phyloP scores from a whole-genome alignment of 1,284 basidiomycete species.

The Waitea zeae region DNA sequence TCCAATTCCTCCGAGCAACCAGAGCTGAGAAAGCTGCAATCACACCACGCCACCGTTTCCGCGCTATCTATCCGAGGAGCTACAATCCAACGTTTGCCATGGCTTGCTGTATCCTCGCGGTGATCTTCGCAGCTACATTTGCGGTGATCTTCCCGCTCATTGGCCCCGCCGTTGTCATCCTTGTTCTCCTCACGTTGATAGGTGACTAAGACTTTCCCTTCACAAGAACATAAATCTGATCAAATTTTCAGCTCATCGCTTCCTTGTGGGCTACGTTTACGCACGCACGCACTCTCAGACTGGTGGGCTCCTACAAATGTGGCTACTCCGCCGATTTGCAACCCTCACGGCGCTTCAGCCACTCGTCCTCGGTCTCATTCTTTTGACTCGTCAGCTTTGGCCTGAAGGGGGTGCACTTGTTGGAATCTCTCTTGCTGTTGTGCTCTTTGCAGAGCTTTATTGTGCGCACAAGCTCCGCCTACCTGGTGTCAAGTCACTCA shows the following conservation, averaged over 20 bases:
- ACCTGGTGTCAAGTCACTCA: conserved; percentile 29
- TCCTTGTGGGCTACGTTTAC: conserved; percentile 59
- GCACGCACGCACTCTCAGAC: conserved; percentile 52
- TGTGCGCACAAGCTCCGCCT: conserved; percentile 27
- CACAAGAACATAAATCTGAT: conserved; percentile 3
- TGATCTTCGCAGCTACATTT: conserved; percentile 57
- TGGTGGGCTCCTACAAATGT: conserved; percentile 55
- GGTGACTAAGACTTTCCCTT: conserved; percentile 21
- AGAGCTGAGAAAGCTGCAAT: conserved; percentile 35
- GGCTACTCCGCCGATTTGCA: conserved; percentile 53
- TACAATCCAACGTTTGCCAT: conserved; percentile 53
- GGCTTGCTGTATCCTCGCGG: conserved; percentile 45
- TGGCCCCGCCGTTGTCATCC: conserved; percentile 45
- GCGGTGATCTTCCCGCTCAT: conserved; percentile 63
- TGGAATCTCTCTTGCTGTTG: conserved; percentile 32
- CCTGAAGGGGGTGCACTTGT: conserved; percentile 47
- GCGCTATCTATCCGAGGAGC: conserved; percentile 60
- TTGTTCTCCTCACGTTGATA: conserved; percentile 52
- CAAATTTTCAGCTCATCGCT: conserved; percentile 41
- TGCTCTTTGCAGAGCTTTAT: conserved; percentile 41
- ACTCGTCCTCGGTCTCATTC: conserved; percentile 51
- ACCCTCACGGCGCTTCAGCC: conserved; percentile 55
- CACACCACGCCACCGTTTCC: conserved; percentile 65
- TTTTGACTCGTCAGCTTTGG: conserved; percentile 50
- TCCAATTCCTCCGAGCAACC: conserved; percentile 36